phyloP scores from a whole-genome alignment of 2,329 filamentous ascomycete species.

The Pseudogymnoascus pannorum region DNA sequence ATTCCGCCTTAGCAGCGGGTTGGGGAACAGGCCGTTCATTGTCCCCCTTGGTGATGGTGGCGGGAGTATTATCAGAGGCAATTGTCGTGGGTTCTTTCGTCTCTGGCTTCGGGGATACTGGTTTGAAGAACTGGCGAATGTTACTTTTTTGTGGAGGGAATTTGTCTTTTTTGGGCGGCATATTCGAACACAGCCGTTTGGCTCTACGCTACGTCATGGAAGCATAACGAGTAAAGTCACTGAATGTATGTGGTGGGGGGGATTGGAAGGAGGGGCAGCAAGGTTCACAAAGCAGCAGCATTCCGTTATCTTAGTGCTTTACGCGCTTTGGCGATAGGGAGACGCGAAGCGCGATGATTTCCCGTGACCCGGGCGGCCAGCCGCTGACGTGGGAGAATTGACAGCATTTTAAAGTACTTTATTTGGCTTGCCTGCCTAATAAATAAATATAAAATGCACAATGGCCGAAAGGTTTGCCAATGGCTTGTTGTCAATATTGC shows the following conservation, averaged over 20 bases:
- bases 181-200: constrained; percentile 1
- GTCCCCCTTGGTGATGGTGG: background rate
- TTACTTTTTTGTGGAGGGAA: background rate
- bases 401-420: constrained; percentile 10
- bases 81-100: background rate
- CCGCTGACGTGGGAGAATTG: constrained; percentile 18
- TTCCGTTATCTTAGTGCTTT: constrained; percentile 4
- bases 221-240: background rate
- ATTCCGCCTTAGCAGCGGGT: background rate
- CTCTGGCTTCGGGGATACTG: constrained; percentile 57
- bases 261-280: constrained; percentile 1
- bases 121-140: constrained; percentile 45
- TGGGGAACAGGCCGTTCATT: background rate
- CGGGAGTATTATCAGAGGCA: background rate
- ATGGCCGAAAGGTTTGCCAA: background rate
- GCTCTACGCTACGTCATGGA: background rate
- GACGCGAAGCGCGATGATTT: background rate
- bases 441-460: background rate
- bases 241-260: background rate
- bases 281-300: background rate
- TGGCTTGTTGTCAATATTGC: background rate
- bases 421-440: background rate
- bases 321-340: background rate
- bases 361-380: constrained; percentile 11
- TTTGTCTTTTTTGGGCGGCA: background rate